These are phyloP conservation scores for Capsella bursapastoris DNA, from an alignment of 345 rosid species.

Conservation along the genomic window DNA sequence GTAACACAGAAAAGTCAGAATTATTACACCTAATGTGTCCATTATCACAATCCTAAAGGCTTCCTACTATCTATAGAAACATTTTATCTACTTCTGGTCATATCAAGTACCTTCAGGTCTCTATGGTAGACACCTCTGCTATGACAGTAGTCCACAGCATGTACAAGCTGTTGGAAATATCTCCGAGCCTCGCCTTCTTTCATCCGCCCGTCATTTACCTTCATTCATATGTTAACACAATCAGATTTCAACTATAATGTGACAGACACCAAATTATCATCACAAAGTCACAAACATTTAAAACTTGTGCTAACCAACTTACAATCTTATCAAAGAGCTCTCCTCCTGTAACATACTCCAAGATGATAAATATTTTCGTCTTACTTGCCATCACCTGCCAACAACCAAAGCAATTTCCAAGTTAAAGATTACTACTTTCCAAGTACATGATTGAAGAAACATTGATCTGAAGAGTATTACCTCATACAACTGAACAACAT, in stretches of 20 bases:
- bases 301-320: constrained; percentile 36
- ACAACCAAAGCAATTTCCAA: constrained; percentile 6
- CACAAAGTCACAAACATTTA: background rate
- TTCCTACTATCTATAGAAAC: background rate
- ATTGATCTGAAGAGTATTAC: constrained; percentile 38
- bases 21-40: background rate
- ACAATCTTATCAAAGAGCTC: constrained; percentile 86
- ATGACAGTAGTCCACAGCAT: constrained; percentile 96
- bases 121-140: constrained; percentile 98
- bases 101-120: constrained; percentile 75
- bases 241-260: background rate
- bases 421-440: background rate
- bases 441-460: background rate
- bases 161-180: constrained; percentile 95
- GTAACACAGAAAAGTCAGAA: constrained; percentile 1
- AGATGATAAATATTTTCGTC: constrained; percentile 69
- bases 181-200: constrained; percentile 85
- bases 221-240: constrained; percentile 8
- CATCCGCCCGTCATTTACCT: constrained; percentile 96
- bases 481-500: constrained; percentile 86
- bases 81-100: background rate
- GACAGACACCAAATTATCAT: background rate
- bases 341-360: constrained; percentile 83
- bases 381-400: constrained; percentile 76
- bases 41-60: background rate